phyloP scores from a whole-genome alignment of 2,329 filamentous ascomycete species.

The Xylaria hypoxylon region DNA sequence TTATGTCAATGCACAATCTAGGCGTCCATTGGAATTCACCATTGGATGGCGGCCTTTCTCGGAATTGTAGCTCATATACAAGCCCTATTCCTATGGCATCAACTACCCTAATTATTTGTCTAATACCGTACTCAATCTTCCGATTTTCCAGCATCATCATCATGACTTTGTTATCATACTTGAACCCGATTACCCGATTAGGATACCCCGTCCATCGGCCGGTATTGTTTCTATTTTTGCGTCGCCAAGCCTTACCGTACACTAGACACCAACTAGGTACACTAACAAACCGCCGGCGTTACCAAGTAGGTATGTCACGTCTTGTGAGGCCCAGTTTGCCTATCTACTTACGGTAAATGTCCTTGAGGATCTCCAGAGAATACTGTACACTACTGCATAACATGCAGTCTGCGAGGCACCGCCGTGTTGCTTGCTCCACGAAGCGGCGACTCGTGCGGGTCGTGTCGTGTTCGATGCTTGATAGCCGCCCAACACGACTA shows the following conservation, averaged over 20 bases:
- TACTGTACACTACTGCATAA: conserved; percentile 44
- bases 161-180: neutral
- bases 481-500: conserved; percentile 48
- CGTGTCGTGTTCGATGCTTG: conserved; percentile 39
- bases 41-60: conserved; percentile 18
- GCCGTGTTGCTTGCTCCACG: conserved; percentile 43
- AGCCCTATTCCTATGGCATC: conserved; percentile 6
- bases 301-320: neutral
- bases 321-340: conserved; percentile 7
- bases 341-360: conserved; percentile 1
- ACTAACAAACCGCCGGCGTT: conserved; percentile 3
- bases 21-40: conserved; percentile 28
- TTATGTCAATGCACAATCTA: conserved; percentile 30
- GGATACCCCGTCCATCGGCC: neutral
- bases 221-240: conserved; percentile 29
- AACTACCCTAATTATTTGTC: conserved; percentile 8
- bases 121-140: neutral
- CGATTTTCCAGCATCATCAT: neutral
- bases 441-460: conserved; percentile 38
- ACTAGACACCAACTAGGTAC: conserved; percentile 11
- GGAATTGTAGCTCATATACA: conserved; percentile 1
- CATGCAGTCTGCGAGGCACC: conserved; percentile 44
- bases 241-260: conserved; percentile 9
- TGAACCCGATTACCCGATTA: neutral
- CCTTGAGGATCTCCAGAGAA: conserved; percentile 33